phyloP scores from a whole-genome alignment of 208 protist genomes.

The Paratrypanosoma confusum region DNA sequence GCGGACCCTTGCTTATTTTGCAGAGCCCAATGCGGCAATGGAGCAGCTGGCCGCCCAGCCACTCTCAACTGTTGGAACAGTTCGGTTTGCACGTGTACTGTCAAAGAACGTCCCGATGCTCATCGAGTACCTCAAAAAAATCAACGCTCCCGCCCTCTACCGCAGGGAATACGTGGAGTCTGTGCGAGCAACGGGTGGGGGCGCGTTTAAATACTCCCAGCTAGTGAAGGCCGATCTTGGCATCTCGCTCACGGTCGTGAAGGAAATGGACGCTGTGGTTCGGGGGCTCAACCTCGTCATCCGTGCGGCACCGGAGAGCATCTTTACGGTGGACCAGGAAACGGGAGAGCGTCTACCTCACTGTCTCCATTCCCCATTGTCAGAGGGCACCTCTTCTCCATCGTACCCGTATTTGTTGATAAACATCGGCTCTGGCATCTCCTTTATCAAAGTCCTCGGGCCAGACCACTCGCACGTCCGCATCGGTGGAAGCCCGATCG shows the following conservation, averaged over 20 bases:
- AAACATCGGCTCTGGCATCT: slow-evolving; percentile 96
- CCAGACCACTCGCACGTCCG: slow-evolving; percentile 82
- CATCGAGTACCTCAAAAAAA: slow-evolving; percentile 33
- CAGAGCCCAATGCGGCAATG: slow-evolving; percentile 20
- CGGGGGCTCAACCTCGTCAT: slow-evolving; percentile 81
- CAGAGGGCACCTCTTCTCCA: slow-evolving; percentile 22
- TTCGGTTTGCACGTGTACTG: slow-evolving; percentile 77
- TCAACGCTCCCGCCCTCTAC: slow-evolving; percentile 25
- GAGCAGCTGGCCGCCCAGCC: slow-evolving; percentile 19
- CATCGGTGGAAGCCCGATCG: slow-evolving; percentile 91
- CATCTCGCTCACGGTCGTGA: slow-evolving; percentile 66
- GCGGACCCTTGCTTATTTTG: slow-evolving; percentile 55
- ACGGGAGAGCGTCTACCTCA: slow-evolving; percentile 57
- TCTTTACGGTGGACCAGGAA: slow-evolving; percentile 71
- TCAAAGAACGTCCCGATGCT: slow-evolving; percentile 73
- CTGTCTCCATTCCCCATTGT: slow-evolving; percentile 30
- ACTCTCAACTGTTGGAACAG: slow-evolving; percentile 38
- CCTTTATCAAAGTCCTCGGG: slow-evolving; percentile 89
- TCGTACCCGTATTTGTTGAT: slow-evolving; percentile 93
- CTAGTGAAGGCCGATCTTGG: slow-evolving; percentile 34
- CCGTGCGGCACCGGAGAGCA: slow-evolving; percentile 41
- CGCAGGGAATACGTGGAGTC: slow-evolving; percentile 20
- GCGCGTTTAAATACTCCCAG: slow-evolving; percentile 79
- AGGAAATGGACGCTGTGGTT: slow-evolving; percentile 85
- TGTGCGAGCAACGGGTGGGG: slow-evolving; percentile 81